These are phyloP conservation scores for Geotrichum fermentans DNA, from an alignment of 1,139 yeast species.

Conservation along the genomic window DNA sequence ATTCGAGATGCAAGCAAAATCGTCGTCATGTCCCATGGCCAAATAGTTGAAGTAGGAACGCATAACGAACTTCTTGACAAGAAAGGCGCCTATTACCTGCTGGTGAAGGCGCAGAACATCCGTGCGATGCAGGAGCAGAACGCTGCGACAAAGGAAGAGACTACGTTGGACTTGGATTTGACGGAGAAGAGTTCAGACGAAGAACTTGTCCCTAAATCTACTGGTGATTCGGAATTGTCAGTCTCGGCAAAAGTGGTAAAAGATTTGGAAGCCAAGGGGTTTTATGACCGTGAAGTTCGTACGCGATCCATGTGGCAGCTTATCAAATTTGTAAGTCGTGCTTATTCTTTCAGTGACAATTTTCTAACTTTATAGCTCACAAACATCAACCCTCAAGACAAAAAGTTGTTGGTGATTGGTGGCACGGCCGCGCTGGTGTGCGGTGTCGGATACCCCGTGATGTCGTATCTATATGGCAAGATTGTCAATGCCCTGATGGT, in stretches of 20 bases:
- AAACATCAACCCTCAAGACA: background rate
- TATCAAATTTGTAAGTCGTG: conserved; percentile 3
- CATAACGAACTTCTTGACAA: conserved; percentile 38
- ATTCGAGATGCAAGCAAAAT: conserved; percentile 50
- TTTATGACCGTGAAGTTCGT: background rate
- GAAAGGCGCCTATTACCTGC: conserved; percentile 35
- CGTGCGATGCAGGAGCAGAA: background rate
- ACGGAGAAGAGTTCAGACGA: conserved; percentile 8
- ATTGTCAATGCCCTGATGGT: background rate
- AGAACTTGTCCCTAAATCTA: conserved; percentile 1
- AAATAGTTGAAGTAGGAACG: conserved; percentile 42
- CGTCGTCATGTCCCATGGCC: conserved; percentile 43
- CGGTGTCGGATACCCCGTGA: conserved; percentile 42
- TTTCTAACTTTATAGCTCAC: background rate
- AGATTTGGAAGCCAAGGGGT: conserved; percentile 12
- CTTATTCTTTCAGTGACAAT: background rate
- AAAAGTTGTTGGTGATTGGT: background rate
- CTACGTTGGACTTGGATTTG: conserved; percentile 14
- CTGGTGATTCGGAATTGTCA: conserved; percentile 9
- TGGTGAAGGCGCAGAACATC: conserved; percentile 40
- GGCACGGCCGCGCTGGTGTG: background rate
- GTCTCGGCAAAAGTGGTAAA: conserved; percentile 8
- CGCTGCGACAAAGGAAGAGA: conserved; percentile 3
- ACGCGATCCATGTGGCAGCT: conserved; percentile 11
- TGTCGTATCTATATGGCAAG: conserved; percentile 37